A percentile compares a stretch with the other conserved stretches of the same genome.
Evolutionary conservation across 1,284 basidiomycete species (phyloP).

Genomic region (Pulchroboletus neoregius): DNA sequence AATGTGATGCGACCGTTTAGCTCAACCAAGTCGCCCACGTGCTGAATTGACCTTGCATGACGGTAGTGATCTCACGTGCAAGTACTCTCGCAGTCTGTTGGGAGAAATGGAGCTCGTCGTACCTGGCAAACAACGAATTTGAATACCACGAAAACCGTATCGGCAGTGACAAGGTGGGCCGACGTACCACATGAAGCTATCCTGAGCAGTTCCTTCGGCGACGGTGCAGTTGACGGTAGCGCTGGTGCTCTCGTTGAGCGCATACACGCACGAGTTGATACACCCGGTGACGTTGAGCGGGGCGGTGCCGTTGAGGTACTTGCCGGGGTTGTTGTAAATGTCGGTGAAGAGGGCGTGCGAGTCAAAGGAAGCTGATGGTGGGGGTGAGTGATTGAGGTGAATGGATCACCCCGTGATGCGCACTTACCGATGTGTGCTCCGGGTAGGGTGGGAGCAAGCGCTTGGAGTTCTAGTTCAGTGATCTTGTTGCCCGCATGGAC

Average conservation of each 20-base stretch:
- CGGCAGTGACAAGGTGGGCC: neutral
- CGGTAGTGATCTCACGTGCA: conserved; percentile 29
- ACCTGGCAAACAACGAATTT: conserved; percentile 20
- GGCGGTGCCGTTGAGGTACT: conserved; percentile 37
- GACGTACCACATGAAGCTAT: conserved; percentile 36
- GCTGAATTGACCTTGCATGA: conserved; percentile 25
- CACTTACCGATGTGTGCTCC: conserved; percentile 35
- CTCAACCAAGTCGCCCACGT: conserved; percentile 33
- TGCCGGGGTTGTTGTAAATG: conserved; percentile 30
- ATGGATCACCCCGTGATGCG: neutral
- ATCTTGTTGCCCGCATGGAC: conserved; percentile 41
- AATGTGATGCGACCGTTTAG: conserved; percentile 4
- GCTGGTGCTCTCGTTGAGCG: conserved; percentile 16
- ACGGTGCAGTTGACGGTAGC: conserved; percentile 25
- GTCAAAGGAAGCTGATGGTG: conserved; percentile 32
- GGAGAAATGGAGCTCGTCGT: conserved; percentile 31
- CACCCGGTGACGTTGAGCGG: conserved; percentile 33
- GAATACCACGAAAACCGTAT: too few relatives aligned
- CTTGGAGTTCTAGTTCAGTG: conserved; percentile 41
- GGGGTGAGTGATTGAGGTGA: neutral
- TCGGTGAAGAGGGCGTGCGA: conserved; percentile 36
- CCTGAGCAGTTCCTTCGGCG: conserved; percentile 24
- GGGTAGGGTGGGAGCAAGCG: conserved; percentile 35
- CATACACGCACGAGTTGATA: conserved; percentile 29
- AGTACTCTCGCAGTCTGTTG: conserved; percentile 35